Conservation (phyloP, 768 basidiomycete genomes). For the Galerina sulciceps region DNA sequence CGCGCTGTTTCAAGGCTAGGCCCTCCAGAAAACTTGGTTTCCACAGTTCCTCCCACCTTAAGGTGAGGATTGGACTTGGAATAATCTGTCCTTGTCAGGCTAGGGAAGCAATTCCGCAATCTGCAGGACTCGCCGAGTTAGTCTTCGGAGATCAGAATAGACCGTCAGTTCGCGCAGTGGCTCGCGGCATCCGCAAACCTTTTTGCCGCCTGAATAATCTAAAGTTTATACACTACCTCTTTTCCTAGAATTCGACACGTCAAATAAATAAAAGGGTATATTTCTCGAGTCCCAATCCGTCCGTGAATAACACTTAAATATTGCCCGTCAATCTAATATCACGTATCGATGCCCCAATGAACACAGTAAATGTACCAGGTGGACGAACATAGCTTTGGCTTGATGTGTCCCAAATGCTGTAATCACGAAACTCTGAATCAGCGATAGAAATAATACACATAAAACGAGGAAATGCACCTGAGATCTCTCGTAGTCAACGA, state of each 20-base stretch:
- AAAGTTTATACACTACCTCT: not conserved
- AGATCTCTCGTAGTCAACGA: conserved; percentile 44
- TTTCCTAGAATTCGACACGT: not conserved
- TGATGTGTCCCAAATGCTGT: conserved; percentile 56
- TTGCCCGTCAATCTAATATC: conserved; percentile 48
- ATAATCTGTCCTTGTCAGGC: conserved; percentile 84
- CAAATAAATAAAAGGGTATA: not conserved
- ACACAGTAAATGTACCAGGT: conserved; percentile 53
- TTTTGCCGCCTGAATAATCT: conserved; percentile 42
- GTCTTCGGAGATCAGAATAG: conserved; percentile 88
- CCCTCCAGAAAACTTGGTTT: conserved; percentile 95
- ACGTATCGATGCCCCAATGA: conserved; percentile 54
- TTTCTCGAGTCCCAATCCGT: not conserved
- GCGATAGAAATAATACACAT: not conserved
- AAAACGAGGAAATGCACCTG: conserved; percentile 37
- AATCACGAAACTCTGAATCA: not conserved
- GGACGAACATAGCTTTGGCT: conserved; percentile 56
- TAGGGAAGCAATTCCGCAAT: conserved; percentile 95
- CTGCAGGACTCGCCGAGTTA: conserved; percentile 87
- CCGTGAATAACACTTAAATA: conserved; percentile 16
- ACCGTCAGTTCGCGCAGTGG: conserved; percentile 84
- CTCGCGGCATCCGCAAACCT: conserved; percentile 78
- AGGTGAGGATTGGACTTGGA: conserved; percentile 70
- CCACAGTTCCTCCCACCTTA: conserved; percentile 70
- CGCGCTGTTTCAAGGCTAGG: conserved; percentile 94